Evolutionary conservation across 441 rosid genomes (phyloP).

Genomic region (Adansonia grandidieri): DNA sequence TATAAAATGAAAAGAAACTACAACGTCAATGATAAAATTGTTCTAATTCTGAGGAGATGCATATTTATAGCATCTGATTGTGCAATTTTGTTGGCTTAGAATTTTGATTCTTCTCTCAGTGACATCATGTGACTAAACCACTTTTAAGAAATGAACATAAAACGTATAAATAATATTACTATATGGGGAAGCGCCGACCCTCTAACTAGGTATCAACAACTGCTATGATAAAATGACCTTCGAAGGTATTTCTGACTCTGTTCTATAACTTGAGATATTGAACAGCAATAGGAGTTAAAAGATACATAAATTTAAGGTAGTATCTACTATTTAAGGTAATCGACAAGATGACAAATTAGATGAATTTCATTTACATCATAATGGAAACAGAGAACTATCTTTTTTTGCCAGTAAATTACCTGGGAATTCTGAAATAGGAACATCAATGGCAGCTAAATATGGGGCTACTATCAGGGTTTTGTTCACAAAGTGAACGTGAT

Average conservation of each 20-base stretch:
- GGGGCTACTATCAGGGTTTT: constrained; percentile 87
- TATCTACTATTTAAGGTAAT: neutral
- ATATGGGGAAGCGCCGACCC: neutral
- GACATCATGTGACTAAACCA: no score
- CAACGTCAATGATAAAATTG: no score
- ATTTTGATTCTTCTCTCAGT: no score
- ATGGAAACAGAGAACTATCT: neutral
- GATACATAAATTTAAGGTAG: no score
- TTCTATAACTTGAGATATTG: neutral
- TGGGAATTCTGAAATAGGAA: constrained; percentile 90
- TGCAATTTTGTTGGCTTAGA: no score
- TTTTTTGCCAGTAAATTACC: constrained; percentile 34
- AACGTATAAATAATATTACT: neutral
- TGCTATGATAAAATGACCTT: neutral
- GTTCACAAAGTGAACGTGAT: constrained; percentile 78
- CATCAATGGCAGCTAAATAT: constrained; percentile 83
- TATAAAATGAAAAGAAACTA: no score
- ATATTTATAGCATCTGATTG: no score
- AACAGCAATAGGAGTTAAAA: neutral
- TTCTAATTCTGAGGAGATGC: no score
- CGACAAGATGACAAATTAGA: neutral
- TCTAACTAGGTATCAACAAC: neutral
- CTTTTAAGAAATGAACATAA: neutral
- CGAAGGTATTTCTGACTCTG: neutral
- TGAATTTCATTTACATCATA: neutral